Conservation (phyloP, 805 yeast species). For the Yamadazyma scolyti region DNA sequence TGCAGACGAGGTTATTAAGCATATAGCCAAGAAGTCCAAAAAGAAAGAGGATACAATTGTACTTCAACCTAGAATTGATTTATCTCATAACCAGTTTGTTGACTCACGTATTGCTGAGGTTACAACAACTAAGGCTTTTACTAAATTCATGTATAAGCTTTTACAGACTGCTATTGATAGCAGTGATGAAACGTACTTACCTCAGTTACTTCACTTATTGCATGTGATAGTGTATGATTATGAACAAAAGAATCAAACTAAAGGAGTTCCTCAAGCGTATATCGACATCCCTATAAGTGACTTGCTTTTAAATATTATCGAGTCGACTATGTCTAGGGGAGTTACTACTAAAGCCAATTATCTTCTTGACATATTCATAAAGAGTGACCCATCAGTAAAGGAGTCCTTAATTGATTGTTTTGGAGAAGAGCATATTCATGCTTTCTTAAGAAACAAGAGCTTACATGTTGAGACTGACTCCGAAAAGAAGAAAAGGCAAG, state of each 20-base stretch:
- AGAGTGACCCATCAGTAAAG: conserved; percentile 46
- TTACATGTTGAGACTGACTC: conserved; percentile 46
- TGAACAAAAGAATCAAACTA: conserved; percentile 37
- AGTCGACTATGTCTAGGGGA: conserved; percentile 46
- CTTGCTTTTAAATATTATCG: conserved; percentile 48
- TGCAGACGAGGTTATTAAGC: conserved; percentile 42
- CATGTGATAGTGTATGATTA: conserved; percentile 62
- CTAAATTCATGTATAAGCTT: conserved; percentile 55
- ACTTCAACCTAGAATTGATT: conserved; percentile 43
- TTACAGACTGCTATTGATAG: conserved; percentile 49
- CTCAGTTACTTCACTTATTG: conserved; percentile 61
- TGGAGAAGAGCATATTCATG: conserved; percentile 51
- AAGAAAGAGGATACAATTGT: conserved; percentile 40
- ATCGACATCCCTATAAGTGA: conserved; percentile 56
- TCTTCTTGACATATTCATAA: conserved; percentile 48
- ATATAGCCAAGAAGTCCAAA: conserved; percentile 35
- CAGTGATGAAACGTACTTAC: conserved; percentile 51
- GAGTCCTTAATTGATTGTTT: conserved; percentile 52
- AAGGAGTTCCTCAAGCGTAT: conserved; percentile 41
- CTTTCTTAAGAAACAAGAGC: conserved; percentile 45
- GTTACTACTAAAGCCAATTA: conserved; percentile 54
- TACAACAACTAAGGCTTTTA: conserved; percentile 50
- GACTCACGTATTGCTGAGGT: conserved; percentile 42
- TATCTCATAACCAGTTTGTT: conserved; percentile 31
- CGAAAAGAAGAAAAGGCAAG: conserved; percentile 54